A percentile compares a stretch with the other conserved stretches of the same genome.
Conservation (phyloP, 192 early-diverging fungal species). For the Coemansia sp. region DNA sequence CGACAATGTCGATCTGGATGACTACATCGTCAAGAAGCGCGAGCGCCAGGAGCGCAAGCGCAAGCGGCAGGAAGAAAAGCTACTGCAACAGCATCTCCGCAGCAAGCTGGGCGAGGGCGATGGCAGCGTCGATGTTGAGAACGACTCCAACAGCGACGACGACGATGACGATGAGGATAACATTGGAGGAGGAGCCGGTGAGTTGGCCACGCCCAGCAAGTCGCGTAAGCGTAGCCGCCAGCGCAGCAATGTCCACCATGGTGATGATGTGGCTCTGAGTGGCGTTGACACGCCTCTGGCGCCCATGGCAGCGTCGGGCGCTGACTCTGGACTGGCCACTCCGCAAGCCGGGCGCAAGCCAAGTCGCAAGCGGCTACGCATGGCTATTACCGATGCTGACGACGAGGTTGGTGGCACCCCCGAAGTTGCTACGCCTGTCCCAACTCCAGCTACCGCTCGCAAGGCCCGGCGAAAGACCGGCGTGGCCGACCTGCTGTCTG, state of each 20-base stretch:
- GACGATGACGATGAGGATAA: constrained; percentile 2
- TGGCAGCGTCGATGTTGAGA: too few species aligned
- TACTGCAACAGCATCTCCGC: too few species aligned
- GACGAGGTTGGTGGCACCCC: too few species aligned
- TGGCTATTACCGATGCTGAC: too few species aligned
- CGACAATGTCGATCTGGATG: too few species aligned
- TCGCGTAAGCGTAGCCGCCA: constrained; percentile 22
- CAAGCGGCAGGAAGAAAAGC: too few species aligned
- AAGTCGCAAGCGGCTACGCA: constrained; percentile 31
- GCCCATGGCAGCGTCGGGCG: constrained; percentile 1
- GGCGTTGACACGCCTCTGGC: constrained; percentile 15
- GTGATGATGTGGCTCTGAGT: constrained; percentile 8
- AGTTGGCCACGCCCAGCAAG: constrained; percentile 4
- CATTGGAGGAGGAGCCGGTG: constrained; percentile 4
- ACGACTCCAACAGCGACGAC: too few species aligned
- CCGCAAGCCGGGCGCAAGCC: constrained; percentile 10
- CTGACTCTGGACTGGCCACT: constrained; percentile 20
- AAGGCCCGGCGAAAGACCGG: constrained; percentile 41
- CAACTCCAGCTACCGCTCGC: constrained; percentile 20
- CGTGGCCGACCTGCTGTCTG: constrained; percentile 33
- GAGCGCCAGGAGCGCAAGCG: too few species aligned
- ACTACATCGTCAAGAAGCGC: too few species aligned
- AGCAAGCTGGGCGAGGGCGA: too few species aligned
- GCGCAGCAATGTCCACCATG: constrained; percentile 3
- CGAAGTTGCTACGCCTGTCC: too few species aligned